Base-by-base conservation (phyloP, 805 yeast genomes). In the Schwanniomyces polymorphus region DNA sequence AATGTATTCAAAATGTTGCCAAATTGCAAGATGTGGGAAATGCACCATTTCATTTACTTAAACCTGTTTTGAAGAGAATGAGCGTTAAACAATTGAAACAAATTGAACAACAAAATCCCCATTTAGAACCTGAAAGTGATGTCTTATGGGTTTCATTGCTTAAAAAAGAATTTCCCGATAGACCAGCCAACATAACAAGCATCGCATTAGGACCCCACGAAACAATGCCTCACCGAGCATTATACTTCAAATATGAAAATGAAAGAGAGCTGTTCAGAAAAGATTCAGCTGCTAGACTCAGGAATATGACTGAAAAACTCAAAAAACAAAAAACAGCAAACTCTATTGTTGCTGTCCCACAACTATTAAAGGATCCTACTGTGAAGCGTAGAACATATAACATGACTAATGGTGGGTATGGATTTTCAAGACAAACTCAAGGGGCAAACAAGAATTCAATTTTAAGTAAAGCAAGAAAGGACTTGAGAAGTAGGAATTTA, bases 51-150 rank as follows among this genome's bases (percentile, higher is more conserved):
- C 83, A 78, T 55, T 56, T 80, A 11, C 63, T 79, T 9, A 72
- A 66, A 51, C 82, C 84, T 0, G 61, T 80, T 1, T 61, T 80
- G 10, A 57, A 53, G 47, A 70, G 70, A 45, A 75, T 79, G 68
- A 67, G 72, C 3, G 72, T 77, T 3, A 74, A 70, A 48, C 75
- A 79, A 41, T 61, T 80, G 14, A 59, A 59, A 29, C 46, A 53
- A 7, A 64, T 79, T 0, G 84, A 80, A 55, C 48, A 46, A 1
- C 60, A 55, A 40, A 75, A 80, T 38, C 77, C 79, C 4, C 77
- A 67, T 21, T 53, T 80, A 1, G 58, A 58, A 6, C 70, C 74
- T 1, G 59, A 67, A 37, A 63, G 77, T 3, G 82, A 79, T 50
- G 64, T 61, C 5, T 51, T 80, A 28, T 80, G 85, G 85, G 58